A percentile compares a stretch with the other conserved stretches of the same genome.
These are phyloP conservation scores for Sicyos baderoa DNA, from an alignment of 306 rosid genomes.

Conservation along the genomic window DNA sequence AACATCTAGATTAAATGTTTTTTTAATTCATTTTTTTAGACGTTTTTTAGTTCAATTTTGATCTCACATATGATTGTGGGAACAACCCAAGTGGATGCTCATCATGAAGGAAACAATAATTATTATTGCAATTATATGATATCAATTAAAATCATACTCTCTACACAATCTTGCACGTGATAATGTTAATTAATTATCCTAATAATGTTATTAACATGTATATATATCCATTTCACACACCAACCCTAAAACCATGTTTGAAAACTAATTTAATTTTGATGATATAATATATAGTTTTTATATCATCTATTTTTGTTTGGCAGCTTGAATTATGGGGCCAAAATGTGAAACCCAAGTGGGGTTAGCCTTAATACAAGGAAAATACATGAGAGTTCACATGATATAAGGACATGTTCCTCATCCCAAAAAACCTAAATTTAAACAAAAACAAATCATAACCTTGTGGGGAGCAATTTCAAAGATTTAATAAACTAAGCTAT, in stretches of 20 bases:
- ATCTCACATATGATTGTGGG: constrained; percentile 9
- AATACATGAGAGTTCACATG: constrained; percentile 15
- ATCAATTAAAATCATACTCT: neutral
- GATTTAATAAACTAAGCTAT: neutral
- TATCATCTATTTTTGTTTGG: constrained; percentile 9
- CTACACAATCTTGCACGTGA: constrained; percentile 9
- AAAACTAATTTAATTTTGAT: neutral
- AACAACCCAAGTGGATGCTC: constrained; percentile 17
- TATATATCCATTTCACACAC: constrained; percentile 8
- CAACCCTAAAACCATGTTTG: neutral
- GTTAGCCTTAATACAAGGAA: constrained; percentile 14
- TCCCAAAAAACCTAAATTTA: constrained; percentile 7
- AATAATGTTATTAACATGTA: constrained; percentile 3
- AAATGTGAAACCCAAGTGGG: constrained; percentile 15
- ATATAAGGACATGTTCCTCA: constrained; percentile 15
- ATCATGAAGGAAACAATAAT: constrained; percentile 16
- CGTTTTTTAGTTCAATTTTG: neutral
- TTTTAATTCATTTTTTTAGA: neutral
- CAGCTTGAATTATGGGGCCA: constrained; percentile 16
- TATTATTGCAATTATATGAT: constrained; percentile 13
- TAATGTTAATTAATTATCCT: neutral
- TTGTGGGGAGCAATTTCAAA: neutral
- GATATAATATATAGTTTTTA: constrained; percentile 9
- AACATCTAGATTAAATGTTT: neutral
- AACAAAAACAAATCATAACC: neutral